Percentiles rank a stretch among this genome's conserved stretches.
These are phyloP conservation scores for Ambrosiella beaveri DNA, from an alignment of 2,329 filamentous ascomycete species.

Conservation along the genomic window DNA sequence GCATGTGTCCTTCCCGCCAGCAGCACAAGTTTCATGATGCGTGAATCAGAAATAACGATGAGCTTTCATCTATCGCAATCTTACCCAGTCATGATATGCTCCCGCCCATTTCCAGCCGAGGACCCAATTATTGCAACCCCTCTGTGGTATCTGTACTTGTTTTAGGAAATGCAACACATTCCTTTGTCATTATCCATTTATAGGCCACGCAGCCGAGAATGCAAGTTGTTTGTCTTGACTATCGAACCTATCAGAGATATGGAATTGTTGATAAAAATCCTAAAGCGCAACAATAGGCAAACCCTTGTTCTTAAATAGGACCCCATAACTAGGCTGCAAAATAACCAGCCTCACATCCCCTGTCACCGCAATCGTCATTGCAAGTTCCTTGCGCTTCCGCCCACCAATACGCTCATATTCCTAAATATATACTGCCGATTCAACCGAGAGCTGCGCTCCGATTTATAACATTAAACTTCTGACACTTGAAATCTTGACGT, in stretches of 20 bases:
- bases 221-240: neutral
- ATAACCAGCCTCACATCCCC: neutral
- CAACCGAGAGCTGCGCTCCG: neutral
- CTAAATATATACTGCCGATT: neutral
- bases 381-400: slow-evolving; percentile 1
- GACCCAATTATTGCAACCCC: no score
- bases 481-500: no score
- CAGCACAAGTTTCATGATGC: no score
- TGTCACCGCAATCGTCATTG: neutral
- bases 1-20: no score
- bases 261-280: no score
- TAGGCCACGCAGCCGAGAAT: neutral
- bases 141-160: no score
- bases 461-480: neutral
- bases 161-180: neutral
- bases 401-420: neutral
- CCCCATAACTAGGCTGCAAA: neutral
- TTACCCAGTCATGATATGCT: no score
- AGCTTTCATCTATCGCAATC: no score
- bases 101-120: no score
- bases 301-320: neutral
- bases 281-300: neutral
- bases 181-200: neutral
- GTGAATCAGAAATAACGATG: no score
- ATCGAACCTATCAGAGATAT: neutral